Percentiles rank a stretch among this genome's conserved stretches.
These are phyloP conservation scores for Aureobasidium lini DNA, from an alignment of 2,329 filamentous ascomycete species.

Conservation along the genomic window DNA sequence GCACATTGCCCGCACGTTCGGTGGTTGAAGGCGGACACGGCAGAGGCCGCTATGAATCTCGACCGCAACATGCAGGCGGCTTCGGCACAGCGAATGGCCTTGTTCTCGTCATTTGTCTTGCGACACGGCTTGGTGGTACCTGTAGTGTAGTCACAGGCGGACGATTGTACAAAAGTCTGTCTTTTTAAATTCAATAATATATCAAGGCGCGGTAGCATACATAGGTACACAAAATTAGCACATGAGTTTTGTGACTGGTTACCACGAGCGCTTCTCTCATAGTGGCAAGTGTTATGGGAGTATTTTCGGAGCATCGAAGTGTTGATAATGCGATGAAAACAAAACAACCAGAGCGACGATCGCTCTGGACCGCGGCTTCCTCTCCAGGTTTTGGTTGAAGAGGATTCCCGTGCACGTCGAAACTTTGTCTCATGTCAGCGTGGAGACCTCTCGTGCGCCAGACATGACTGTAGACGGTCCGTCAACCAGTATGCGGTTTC, in stretches of 20 bases:
- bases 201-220: neutral
- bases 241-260: neutral
- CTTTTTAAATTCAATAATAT: neutral
- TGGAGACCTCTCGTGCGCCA: neutral
- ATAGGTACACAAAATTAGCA: neutral
- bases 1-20: neutral
- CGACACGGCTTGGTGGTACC: neutral
- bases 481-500: neutral
- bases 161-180: neutral
- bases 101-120: neutral
- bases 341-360: neutral
- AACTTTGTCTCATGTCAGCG: neutral
- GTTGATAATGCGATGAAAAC: neutral
- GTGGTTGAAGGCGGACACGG: neutral
- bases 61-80: no score
- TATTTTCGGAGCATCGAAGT: neutral
- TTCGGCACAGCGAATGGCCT: no score
- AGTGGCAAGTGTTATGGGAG: neutral
- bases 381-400: neutral
- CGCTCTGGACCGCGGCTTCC: neutral
- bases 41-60: no score
- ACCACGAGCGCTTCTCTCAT: neutral
- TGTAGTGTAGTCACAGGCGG: neutral
- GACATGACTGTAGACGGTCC: no score
- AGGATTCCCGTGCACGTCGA: neutral